A percentile compares a stretch with the other conserved stretches of the same genome.
Conservation (phyloP, 1,139 yeast species). For the Saccharomyces hybrid region DNA sequence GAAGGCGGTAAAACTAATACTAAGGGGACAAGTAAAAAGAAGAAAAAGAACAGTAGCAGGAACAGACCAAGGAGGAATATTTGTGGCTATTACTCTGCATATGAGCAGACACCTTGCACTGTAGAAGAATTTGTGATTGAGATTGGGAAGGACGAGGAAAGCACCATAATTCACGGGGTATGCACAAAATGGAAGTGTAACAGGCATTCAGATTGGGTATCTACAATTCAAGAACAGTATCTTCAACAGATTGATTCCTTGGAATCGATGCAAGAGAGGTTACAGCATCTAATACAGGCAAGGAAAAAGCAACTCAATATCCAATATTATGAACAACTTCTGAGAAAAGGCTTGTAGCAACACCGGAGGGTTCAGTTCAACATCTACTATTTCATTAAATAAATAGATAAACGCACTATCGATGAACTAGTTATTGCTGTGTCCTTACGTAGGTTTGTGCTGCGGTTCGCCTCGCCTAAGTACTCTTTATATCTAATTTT, state of each 20-base stretch:
- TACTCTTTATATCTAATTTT: too few relatives aligned
- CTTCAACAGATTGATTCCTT: constrained; percentile 21
- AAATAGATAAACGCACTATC: neutral
- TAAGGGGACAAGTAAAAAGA: constrained; percentile 10
- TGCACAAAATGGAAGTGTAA: constrained; percentile 25
- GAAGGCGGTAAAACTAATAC: constrained; percentile 13
- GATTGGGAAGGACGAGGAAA: constrained; percentile 9
- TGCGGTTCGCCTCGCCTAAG: neutral
- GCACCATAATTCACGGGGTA: constrained; percentile 13
- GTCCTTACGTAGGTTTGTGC: neutral
- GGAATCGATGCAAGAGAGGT: constrained; percentile 22
- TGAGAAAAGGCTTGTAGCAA: neutral
- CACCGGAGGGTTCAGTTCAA: neutral
- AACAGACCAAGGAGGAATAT: constrained; percentile 12
- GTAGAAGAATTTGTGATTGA: constrained; percentile 14
- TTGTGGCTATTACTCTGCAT: constrained; percentile 24
- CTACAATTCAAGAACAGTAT: constrained; percentile 18
- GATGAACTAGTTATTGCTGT: neutral
- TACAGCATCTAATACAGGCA: constrained; percentile 19
- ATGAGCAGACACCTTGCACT: constrained; percentile 11
- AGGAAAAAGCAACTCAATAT: constrained; percentile 25
- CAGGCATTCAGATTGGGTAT: constrained; percentile 28
- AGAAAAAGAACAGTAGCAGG: constrained; percentile 10
- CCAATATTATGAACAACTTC: constrained; percentile 22
- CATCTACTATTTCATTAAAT: neutral